These are phyloP conservation scores for Russula olivacea DNA, from an alignment of 768 basidiomycete species.

Conservation along the genomic window DNA sequence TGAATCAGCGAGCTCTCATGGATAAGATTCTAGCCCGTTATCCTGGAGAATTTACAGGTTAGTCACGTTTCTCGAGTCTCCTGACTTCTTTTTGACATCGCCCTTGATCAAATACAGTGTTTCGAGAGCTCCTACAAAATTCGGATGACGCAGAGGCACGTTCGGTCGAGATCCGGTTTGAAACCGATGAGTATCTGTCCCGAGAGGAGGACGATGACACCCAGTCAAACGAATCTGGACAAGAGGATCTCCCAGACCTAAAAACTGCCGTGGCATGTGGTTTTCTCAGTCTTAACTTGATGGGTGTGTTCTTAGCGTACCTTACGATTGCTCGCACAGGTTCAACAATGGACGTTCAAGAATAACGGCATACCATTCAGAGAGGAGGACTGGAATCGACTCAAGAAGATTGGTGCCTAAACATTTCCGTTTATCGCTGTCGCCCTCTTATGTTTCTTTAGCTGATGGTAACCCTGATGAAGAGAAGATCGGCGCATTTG, in stretches of 20 bases:
- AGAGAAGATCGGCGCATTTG: conserved; percentile 91
- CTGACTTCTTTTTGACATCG: not conserved
- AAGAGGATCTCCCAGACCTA: conserved; percentile 48
- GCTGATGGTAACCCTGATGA: conserved; percentile 94
- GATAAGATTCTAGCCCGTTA: conserved; percentile 98
- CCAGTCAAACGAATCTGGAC: not conserved
- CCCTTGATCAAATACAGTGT: conserved; percentile 36
- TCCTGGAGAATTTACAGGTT: conserved; percentile 86
- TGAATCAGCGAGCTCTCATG: conserved; percentile 93
- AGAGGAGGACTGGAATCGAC: conserved; percentile 79
- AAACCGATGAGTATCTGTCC: conserved; percentile 50
- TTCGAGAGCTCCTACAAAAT: conserved; percentile 88
- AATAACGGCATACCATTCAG: conserved; percentile 85
- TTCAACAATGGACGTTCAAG: conserved; percentile 76
- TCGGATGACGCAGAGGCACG: conserved; percentile 85
- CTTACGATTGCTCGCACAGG: conserved; percentile 35
- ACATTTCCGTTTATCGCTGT: not conserved
- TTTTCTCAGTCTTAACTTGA: too few species aligned
- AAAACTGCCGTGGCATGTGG: conserved; percentile 51
- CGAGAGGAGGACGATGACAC: conserved; percentile 27
- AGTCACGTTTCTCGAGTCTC: conserved; percentile 10
- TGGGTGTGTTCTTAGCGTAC: too few species aligned
- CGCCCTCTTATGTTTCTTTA: conserved; percentile 26
- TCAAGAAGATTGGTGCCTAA: conserved; percentile 76
- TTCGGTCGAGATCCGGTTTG: conserved; percentile 72